Percentiles rank a stretch among this genome's conserved stretches.
Evolutionary conservation across 768 basidiomycete genomes (phyloP).

Genomic region (Infundibulicybe gibba): DNA sequence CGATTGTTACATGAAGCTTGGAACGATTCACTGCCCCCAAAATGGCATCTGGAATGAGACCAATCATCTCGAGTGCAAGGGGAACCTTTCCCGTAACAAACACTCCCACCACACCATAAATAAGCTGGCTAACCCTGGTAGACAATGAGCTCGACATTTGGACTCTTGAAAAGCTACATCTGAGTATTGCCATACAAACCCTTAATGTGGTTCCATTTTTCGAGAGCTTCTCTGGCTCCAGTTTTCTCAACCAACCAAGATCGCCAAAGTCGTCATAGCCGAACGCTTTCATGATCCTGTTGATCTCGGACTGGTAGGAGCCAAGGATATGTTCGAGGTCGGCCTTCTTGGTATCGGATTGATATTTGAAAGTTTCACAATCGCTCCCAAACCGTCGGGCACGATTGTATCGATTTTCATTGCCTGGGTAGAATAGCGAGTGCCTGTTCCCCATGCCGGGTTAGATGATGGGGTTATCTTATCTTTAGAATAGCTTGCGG

Average conservation of each 20-base stretch:
- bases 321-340: constrained; percentile 9
- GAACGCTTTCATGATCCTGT: constrained; percentile 8
- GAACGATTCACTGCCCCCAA: constrained; percentile 10
- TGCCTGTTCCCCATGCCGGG: constrained; percentile 5
- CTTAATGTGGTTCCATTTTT: constrained; percentile 9
- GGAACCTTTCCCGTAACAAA: constrained; percentile 5
- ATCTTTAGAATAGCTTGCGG: too few species aligned
- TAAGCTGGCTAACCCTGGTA: constrained; percentile 9
- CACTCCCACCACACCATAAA: constrained; percentile 5
- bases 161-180: constrained; percentile 1
- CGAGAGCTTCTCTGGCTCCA: constrained; percentile 8
- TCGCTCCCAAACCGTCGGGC: constrained; percentile 11
- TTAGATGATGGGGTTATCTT: too few species aligned
- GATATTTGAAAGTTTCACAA: constrained; percentile 5
- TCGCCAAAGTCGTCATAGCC: constrained; percentile 8
- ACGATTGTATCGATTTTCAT: constrained; percentile 9
- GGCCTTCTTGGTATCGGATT: constrained; percentile 5
- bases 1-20: constrained; percentile 7
- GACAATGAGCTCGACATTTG: not conserved
- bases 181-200: constrained; percentile 7
- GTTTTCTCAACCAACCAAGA: constrained; percentile 7
- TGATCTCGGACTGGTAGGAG: constrained; percentile 8
- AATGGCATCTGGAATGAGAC: constrained; percentile 7
- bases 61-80: constrained; percentile 7
- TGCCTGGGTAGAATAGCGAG: constrained; percentile 12